Conservation (phyloP, 2,329 filamentous ascomycete species). For the Nemania sp. region DNA sequence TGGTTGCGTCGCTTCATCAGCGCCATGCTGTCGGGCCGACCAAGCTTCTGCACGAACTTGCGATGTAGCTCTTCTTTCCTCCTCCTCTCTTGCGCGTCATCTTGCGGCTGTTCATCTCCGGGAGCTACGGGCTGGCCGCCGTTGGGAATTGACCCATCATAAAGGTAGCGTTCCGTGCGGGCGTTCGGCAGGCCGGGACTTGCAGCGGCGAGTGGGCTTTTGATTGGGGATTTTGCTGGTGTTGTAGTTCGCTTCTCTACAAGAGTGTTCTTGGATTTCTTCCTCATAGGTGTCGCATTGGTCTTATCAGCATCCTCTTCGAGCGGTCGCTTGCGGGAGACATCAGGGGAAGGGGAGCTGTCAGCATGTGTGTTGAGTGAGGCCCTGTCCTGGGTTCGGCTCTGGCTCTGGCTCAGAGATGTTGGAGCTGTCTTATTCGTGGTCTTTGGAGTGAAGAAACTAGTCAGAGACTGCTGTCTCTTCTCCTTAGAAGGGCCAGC, state of each 20-base stretch:
- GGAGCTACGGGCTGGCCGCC: slow-evolving; percentile 53
- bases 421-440: slow-evolving; percentile 58
- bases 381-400: slow-evolving; percentile 40
- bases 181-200: slow-evolving; percentile 49
- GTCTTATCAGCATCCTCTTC: slow-evolving; percentile 60
- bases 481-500: slow-evolving; percentile 62
- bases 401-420: slow-evolving; percentile 34
- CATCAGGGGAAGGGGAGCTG: slow-evolving; percentile 43
- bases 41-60: slow-evolving; percentile 91
- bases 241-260: slow-evolving; percentile 56
- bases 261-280: slow-evolving; percentile 60
- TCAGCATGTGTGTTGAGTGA: slow-evolving; percentile 48
- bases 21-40: slow-evolving; percentile 83
- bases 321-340: slow-evolving; percentile 64
- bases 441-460: slow-evolving; percentile 80
- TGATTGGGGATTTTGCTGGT: slow-evolving; percentile 53
- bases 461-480: slow-evolving; percentile 86
- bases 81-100: slow-evolving; percentile 63
- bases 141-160: slow-evolving; percentile 61
- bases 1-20: slow-evolving; percentile 72
- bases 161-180: slow-evolving; percentile 66
- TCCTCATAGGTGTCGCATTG: slow-evolving; percentile 58
- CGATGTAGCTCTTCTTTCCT: slow-evolving; percentile 80
- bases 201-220: slow-evolving; percentile 38
- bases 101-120: slow-evolving; percentile 58